phyloP scores from a whole-genome alignment of 306 rosid genomes.

The Astragalus membranaceus region DNA sequence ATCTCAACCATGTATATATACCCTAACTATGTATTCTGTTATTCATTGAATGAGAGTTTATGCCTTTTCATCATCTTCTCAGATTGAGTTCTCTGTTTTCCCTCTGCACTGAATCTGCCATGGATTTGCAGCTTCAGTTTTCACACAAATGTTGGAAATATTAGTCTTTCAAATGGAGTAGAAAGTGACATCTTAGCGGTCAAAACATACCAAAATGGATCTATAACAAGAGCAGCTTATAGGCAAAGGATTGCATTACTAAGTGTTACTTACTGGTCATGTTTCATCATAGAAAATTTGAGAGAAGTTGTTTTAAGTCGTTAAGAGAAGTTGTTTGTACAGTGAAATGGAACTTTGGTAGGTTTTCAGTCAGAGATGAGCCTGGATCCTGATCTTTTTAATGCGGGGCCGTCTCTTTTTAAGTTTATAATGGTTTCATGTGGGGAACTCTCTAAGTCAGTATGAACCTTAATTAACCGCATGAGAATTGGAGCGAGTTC shows the following conservation, averaged over 20 bases:
- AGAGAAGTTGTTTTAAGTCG: slow-evolving; percentile 12
- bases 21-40: no score
- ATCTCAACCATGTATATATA: no score
- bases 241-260: slow-evolving; percentile 51
- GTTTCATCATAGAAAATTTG: neutral
- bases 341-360: slow-evolving; percentile 39
- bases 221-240: slow-evolving; percentile 20
- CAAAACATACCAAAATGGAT: slow-evolving; percentile 40
- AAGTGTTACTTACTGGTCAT: neutral
- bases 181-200: slow-evolving; percentile 23
- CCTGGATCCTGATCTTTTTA: slow-evolving; percentile 45
- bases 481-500: no score
- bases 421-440: slow-evolving; percentile 1
- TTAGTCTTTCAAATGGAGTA: slow-evolving; percentile 25
- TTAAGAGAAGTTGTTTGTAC: slow-evolving; percentile 38
- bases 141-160: slow-evolving; percentile 20
- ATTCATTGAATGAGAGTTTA: no score
- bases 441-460: neutral
- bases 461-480: no score
- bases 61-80: no score
- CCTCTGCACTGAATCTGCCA: no score
- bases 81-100: no score
- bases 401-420: slow-evolving; percentile 46
- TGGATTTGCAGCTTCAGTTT: no score
- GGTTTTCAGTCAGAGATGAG: slow-evolving; percentile 39